Evolutionary conservation across 129 eudicot species (phyloP).

Genomic region (Flaveria trinervia): DNA sequence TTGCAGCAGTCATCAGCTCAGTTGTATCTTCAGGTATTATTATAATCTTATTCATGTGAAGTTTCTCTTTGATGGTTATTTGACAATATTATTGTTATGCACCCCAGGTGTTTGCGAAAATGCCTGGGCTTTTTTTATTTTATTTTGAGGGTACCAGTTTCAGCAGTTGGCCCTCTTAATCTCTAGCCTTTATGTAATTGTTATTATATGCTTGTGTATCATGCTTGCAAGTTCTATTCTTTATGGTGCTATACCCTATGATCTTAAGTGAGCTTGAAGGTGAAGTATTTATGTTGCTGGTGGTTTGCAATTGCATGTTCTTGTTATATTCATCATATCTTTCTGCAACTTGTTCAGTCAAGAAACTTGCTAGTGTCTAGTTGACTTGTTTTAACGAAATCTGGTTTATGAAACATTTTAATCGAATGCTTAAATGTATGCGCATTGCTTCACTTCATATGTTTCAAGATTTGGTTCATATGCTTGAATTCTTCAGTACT

Average conservation of each 20-base stretch:
- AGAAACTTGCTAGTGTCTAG: too few relatives aligned
- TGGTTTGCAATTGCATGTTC: too few relatives aligned
- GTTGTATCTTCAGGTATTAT: constrained; percentile 15
- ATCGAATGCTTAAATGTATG: background rate
- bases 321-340: too few relatives aligned
- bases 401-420: too few relatives aligned
- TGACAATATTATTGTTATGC: background rate
- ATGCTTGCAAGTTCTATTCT: background rate
- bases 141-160: background rate
- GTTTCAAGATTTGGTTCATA: background rate
- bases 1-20: background rate
- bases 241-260: background rate
- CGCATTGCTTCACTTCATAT: background rate
- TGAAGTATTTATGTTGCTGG: too few relatives aligned
- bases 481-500: background rate
- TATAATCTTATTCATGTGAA: background rate
- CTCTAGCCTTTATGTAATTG: background rate
- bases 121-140: background rate
- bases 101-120: constrained; percentile 6
- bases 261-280: too few relatives aligned
- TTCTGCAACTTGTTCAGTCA: too few relatives aligned
- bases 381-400: too few relatives aligned
- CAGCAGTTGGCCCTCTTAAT: background rate
- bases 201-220: background rate
- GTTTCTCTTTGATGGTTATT: background rate